These are phyloP conservation scores for Salvia rosmarinus DNA, from an alignment of 257 asterid species.

Conservation along the genomic window DNA sequence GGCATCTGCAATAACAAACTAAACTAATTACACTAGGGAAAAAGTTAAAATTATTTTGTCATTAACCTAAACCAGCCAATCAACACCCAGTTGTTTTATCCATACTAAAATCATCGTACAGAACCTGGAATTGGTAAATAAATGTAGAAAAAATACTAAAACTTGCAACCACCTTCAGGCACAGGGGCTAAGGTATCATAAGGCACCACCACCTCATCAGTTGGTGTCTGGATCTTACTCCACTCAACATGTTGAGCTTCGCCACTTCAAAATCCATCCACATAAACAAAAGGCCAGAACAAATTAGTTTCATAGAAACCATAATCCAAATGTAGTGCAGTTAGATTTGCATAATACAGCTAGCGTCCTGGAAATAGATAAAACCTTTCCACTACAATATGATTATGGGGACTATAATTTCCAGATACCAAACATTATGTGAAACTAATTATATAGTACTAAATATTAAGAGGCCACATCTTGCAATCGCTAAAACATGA, in stretches of 20 bases:
- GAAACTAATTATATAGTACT: conserved; percentile 3
- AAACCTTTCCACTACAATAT: neutral
- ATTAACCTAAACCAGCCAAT: conserved; percentile 3
- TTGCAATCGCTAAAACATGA: neutral
- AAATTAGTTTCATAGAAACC: conserved; percentile 28
- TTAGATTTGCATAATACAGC: conserved; percentile 9
- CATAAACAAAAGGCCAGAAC: conserved; percentile 21
- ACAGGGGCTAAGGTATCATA: conserved; percentile 75
- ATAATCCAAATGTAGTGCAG: neutral
- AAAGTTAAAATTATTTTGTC: neutral
- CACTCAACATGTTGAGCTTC: conserved; percentile 62
- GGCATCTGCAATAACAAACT: conserved; percentile 56
- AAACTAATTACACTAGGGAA: neutral
- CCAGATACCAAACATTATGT: neutral
- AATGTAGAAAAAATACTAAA: neutral
- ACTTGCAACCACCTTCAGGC: conserved; percentile 66
- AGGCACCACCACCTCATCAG: conserved; percentile 81
- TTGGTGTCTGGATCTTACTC: conserved; percentile 74
- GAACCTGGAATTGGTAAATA: conserved; percentile 3
- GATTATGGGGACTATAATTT: conserved; percentile 1
- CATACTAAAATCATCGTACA: neutral
- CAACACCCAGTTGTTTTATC: conserved; percentile 16
- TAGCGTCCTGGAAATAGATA: neutral
- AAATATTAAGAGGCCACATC: neutral
- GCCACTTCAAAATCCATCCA: conserved; percentile 47